Base-by-base conservation (phyloP, 1,284 basidiomycete genomes). In the Ustilago cynodontis region DNA sequence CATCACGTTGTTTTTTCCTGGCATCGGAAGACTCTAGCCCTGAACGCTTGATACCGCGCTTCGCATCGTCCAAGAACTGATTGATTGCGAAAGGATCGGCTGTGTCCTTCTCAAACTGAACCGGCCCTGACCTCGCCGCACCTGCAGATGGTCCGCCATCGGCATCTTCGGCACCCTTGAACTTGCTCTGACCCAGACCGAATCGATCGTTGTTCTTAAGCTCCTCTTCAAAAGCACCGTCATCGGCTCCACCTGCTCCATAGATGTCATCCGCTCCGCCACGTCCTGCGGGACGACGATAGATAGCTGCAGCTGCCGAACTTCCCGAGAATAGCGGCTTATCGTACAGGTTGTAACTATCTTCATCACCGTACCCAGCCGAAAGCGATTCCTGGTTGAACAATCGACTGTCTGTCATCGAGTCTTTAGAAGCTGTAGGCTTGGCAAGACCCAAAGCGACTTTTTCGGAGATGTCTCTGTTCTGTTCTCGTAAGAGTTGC, bases 401-500 rank as follows among this genome's bases (percentile, higher is more conserved):
- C 62, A 99, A 88, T 55, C 97, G 92, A 35, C 94, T 95, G 86
- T 99, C 97, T 84, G 98, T 89, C 92, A 99, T 94, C 5, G 93
- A 93, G 5, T 81, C 78, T 87, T 98, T 98, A 41, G 93, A 93
- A 65, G 93, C 85, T 0, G 95, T 94, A 9, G 97, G 97, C 87
- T 99, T 99, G 50, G 97, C 97, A 47, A 99, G 90, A 37, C 97
- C 97, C 22, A 99, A 90, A 1, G 97, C 97, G 62, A 99, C 93
- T 89, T 99, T 99, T 87, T 99, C 97, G 0, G 96, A 98, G 55
- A 99, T 98, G 85, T 99, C 97, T 81, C 97, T 93, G 86, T 99
- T 98, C 88, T 95, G 95, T 85, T 71, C 98, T 87, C 93, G 91
- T 26, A 95, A 94, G 62, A 99, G 89, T 89, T 94, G 92, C 88